phyloP scores from a whole-genome alignment of 2,329 filamentous ascomycete species.

The Cercospora sp. region DNA sequence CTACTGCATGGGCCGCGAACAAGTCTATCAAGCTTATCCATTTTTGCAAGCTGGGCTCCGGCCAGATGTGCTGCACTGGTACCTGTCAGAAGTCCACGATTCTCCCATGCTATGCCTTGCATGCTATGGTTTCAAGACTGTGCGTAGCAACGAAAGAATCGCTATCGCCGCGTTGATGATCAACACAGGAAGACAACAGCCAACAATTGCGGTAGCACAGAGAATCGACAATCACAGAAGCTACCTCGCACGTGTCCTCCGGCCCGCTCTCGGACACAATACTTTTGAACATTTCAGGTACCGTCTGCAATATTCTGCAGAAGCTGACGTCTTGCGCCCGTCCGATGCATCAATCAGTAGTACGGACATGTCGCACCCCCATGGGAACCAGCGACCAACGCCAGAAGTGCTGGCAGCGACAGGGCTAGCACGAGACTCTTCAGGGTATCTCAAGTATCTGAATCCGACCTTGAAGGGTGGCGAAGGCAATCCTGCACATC shows the following conservation, averaged over 20 bases:
- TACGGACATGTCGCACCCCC: too few species aligned
- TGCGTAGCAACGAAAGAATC: not conserved
- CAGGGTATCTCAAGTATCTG: not conserved
- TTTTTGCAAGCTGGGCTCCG: not conserved
- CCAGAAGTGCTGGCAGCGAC: not conserved
- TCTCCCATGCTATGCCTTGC: not conserved
- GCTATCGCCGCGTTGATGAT: not conserved
- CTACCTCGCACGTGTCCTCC: not conserved
- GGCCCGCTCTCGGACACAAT: not conserved
- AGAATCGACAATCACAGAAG: not conserved
- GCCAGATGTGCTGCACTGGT: not conserved
- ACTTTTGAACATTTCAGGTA: not conserved
- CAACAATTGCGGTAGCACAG: not conserved
- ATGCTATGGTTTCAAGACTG: slow-evolving; percentile 2
- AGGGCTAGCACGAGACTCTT: not conserved
- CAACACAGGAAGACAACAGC: not conserved
- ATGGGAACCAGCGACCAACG: too few species aligned
- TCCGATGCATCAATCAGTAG: too few species aligned
- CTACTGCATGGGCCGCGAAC: not conserved
- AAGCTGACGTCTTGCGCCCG: not conserved
- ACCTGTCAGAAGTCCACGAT: not conserved
- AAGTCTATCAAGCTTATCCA: not conserved
- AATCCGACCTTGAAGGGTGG: not conserved
- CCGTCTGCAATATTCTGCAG: not conserved
- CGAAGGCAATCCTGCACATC: not conserved